phyloP scores from a whole-genome alignment of 768 basidiomycete species.

The Scleroderma citrinum region DNA sequence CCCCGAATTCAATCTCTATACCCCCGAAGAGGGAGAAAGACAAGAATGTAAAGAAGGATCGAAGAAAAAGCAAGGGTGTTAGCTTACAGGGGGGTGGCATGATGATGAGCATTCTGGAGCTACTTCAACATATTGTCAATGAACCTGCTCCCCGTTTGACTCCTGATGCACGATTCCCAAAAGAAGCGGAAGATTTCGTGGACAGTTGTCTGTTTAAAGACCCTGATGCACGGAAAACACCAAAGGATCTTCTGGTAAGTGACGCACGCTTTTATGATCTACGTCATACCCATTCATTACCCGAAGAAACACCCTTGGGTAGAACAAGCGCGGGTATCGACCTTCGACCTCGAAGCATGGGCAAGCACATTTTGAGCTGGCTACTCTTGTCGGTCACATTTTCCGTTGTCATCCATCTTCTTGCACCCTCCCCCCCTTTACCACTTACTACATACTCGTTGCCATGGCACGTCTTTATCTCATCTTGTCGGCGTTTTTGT shows the following conservation, averaged over 20 bases:
- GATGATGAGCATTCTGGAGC: conserved; percentile 97
- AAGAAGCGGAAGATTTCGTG: conserved; percentile 77
- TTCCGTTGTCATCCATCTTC: conserved; percentile 6
- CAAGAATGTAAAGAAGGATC: conserved; percentile 61
- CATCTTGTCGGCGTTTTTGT: conserved; percentile 22
- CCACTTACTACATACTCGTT: conserved; percentile 17
- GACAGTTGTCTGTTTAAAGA: conserved; percentile 91
- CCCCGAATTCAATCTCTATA: conserved; percentile 53
- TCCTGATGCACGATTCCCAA: conserved; percentile 66
- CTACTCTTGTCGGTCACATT: conserved; percentile 10
- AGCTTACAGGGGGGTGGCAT: conserved; percentile 90
- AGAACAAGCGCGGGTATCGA: conserved; percentile 50
- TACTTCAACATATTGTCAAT: conserved; percentile 97
- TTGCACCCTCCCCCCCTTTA: conserved; percentile 18
- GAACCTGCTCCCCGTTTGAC: conserved; percentile 91
- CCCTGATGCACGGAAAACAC: conserved; percentile 74
- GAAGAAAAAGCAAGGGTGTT: conserved; percentile 87
- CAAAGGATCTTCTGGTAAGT: conserved; percentile 76
- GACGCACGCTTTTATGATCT: background rate
- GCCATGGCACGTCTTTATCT: conserved; percentile 25
- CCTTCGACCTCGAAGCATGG: conserved; percentile 74
- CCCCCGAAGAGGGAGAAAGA: conserved; percentile 36
- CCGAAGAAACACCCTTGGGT: conserved; percentile 71
- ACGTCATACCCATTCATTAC: background rate
- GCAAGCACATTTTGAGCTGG: conserved; percentile 60